Conservation (phyloP, 2,329 filamentous ascomycete genomes). For the Biscogniauxia marginata region DNA sequence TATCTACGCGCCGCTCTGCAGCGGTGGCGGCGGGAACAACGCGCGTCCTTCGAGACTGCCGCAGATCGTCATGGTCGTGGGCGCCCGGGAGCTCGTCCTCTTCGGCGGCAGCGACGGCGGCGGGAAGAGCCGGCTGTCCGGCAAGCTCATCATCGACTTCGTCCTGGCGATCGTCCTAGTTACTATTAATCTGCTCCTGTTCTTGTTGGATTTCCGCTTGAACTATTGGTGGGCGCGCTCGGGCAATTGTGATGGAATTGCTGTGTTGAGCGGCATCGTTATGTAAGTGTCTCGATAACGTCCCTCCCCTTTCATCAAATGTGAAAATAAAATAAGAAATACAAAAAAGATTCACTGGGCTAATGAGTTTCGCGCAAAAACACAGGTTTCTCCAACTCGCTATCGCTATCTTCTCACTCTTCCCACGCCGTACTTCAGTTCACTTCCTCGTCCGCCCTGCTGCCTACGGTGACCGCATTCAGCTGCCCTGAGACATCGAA, state of each 20-base stretch:
- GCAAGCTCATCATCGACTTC: slow-evolving; percentile 1
- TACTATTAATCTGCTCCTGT: background rate
- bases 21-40: too few relatives aligned
- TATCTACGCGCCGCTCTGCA: background rate
- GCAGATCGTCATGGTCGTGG: slow-evolving; percentile 4
- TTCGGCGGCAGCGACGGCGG: background rate
- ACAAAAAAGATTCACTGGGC: too few relatives aligned
- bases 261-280: background rate
- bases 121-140: background rate
- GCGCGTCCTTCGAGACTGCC: too few relatives aligned
- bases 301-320: too few relatives aligned
- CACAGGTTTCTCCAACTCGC: background rate
- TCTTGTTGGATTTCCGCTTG: background rate
- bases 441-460: background rate
- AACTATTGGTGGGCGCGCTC: background rate
- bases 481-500: background rate
- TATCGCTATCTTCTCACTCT: background rate
- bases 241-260: background rate
- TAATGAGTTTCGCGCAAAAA: background rate
- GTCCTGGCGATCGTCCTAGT: background rate
- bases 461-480: background rate
- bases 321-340: too few relatives aligned
- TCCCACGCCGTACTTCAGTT: background rate
- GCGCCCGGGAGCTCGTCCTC: background rate
- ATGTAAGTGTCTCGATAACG: background rate